Conservation (phyloP, 2,329 filamentous ascomycete species). For the Chrysoporthe cubensis region DNA sequence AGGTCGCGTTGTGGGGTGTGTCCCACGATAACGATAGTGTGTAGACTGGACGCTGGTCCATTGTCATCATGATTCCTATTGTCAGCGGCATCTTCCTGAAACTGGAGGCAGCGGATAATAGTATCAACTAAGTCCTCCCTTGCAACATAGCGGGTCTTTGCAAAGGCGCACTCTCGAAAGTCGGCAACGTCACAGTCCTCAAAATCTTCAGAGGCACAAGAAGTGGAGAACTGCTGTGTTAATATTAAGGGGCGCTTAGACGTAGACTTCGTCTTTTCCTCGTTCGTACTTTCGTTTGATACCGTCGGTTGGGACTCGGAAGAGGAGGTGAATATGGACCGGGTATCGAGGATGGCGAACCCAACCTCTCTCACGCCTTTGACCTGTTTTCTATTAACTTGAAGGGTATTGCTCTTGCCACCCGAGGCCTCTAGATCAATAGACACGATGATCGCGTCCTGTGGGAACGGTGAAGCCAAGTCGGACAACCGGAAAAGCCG, state of each 20-base stretch:
- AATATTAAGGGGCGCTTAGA: not conserved
- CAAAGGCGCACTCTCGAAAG: conserved; percentile 14
- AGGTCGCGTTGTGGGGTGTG: conserved; percentile 16
- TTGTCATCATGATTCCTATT: too few species aligned
- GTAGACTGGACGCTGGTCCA: not conserved
- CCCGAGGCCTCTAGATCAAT: not conserved
- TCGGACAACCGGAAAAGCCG: not conserved
- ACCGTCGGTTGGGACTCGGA: too few species aligned
- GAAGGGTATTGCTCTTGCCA: not conserved
- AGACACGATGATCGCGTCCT: too few species aligned
- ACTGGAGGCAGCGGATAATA: conserved; percentile 10
- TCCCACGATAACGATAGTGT: conserved; percentile 8
- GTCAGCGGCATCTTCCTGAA: not conserved
- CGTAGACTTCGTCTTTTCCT: not conserved
- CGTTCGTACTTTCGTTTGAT: not conserved
- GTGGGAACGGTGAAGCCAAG: too few species aligned
- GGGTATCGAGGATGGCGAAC: not conserved
- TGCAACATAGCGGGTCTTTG: conserved; percentile 7
- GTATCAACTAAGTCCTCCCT: conserved; percentile 10
- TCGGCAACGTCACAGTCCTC: conserved; percentile 15
- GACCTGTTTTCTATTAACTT: not conserved
- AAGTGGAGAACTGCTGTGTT: conserved; percentile 17
- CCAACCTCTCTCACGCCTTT: not conserved
- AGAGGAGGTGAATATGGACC: not conserved
- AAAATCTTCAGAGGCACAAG: conserved; percentile 13